Evolutionary conservation across 768 basidiomycete genomes (phyloP), one percentile per base, ranked within the genome.

Genomic region (Suillus fuscotomentosus): DNA sequence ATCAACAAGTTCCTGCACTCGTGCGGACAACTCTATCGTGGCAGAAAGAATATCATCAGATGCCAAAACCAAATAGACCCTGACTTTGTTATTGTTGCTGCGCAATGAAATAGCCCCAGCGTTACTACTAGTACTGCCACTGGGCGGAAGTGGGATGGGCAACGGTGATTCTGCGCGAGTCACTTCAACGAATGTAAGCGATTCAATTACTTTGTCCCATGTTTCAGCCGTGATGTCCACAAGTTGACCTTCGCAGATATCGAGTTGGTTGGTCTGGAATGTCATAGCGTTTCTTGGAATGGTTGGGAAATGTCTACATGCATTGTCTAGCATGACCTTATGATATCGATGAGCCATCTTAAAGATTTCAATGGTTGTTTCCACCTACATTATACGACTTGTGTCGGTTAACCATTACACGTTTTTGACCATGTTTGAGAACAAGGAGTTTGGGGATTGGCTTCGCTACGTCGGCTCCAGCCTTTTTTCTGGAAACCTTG

Each of bases 181-280:
- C 5, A 62, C 61, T 20, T 34, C 22, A 3, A 55, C 5, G 13
- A 14, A 20, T 22, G 61, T 36, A n/a, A 62, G 22, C 20, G 20
- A 62, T 7, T 24, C 54, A 5, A 36, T n/a, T 8, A 62, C 47
- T 11, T 54, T 20, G 6, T 27, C 17, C 61, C 61, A 62, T 51
- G 39, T 17, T n/a, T 55, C 31, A 4, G 53, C 10, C 3, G 31
- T 51, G 11, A 62, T 36, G 3, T 62, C 53, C n/a, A 27, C 61
- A 13, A 13, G 14, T 17, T 36, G 31, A 6, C 61, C 61, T 14
- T 54, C 61, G 7, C 61, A 60, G 9, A 62, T 24, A 39, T 62
- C 50, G 10, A 62, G 39, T 13, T 36, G 11, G n/a, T 62, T 38
- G n/a, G 61, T 62, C 38, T 57, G 61, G 14, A 62, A 55, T 4